Evolutionary conservation across 352 stramenopile genomes (phyloP).

Genomic region (Globisporangium cederbergense): DNA sequence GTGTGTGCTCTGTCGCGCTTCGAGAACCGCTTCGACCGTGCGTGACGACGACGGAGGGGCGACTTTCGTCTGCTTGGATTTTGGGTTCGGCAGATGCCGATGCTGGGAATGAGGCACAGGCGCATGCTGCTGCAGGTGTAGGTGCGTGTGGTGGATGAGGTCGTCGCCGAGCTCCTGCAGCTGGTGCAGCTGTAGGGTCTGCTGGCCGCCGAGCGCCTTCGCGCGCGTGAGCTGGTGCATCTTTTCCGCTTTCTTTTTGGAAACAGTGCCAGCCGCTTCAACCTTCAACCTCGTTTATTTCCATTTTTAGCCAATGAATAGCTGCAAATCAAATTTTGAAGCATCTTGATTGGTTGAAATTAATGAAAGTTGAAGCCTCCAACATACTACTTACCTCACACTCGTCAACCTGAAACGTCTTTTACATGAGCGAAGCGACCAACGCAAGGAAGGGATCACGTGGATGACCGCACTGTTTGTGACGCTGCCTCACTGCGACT

Average conservation of each 20-base stretch:
- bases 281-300: neutral
- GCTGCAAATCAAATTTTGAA: neutral
- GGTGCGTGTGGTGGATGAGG: slow-evolving; percentile 33
- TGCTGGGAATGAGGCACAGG: neutral
- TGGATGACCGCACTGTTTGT: neutral
- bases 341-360: no score
- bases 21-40: slow-evolving; percentile 49
- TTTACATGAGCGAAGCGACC: no score
- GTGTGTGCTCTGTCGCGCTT: slow-evolving; percentile 20
- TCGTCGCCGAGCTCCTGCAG: slow-evolving; percentile 36
- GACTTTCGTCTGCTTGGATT: slow-evolving; percentile 6
- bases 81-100: neutral
- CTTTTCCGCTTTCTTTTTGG: neutral
- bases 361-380: no score
- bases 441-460: no score
- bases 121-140: slow-evolving; percentile 21
- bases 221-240: slow-evolving; percentile 27
- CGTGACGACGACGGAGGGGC: slow-evolving; percentile 13
- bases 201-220: slow-evolving; percentile 42
- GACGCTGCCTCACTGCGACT: neutral
- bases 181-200: slow-evolving; percentile 40
- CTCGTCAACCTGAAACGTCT: no score
- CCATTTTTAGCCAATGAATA: neutral
- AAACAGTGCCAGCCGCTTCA: neutral
- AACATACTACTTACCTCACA: no score